Conservation (phyloP, 768 basidiomycete genomes). For the Boletus subcaerulescens region DNA sequence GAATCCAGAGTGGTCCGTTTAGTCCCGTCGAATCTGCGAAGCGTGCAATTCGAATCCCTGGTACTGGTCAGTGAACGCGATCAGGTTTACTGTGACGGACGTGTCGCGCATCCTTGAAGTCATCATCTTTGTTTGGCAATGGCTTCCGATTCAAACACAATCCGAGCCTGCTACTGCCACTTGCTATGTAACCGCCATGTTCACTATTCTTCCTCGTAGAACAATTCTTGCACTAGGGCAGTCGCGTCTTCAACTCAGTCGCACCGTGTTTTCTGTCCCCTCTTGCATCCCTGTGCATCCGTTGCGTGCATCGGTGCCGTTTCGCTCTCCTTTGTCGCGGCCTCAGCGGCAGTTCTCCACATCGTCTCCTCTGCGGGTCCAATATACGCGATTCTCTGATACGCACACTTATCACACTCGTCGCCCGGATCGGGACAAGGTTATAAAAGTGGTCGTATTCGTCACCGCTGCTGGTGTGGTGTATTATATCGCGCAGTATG, state of each 20-base stretch:
- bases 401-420: background rate
- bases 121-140: constrained; percentile 11
- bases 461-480: constrained; percentile 20
- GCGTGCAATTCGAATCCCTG: background rate
- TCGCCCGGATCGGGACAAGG: constrained; percentile 8
- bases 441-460: constrained; percentile 15
- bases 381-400: constrained; percentile 30
- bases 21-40: too few relatives aligned
- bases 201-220: background rate
- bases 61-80: background rate
- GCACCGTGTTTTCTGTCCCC: background rate
- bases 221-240: constrained; percentile 1
- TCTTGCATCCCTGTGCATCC: background rate
- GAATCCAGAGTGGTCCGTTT: background rate
- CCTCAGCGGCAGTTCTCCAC: constrained; percentile 20
- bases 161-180: background rate
- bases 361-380: constrained; percentile 17
- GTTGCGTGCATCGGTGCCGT: background rate
- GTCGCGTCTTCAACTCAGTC: background rate
- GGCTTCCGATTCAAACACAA: constrained; percentile 9
- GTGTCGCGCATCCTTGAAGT: too few relatives aligned
- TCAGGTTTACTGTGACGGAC: background rate
- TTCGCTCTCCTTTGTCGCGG: background rate
- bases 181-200: constrained; percentile 9
- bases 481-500: constrained; percentile 31